A percentile compares a stretch with the other conserved stretches of the same genome.
Conservation (phyloP, 768 basidiomycete genomes). For the Boletus sensibilis region DNA sequence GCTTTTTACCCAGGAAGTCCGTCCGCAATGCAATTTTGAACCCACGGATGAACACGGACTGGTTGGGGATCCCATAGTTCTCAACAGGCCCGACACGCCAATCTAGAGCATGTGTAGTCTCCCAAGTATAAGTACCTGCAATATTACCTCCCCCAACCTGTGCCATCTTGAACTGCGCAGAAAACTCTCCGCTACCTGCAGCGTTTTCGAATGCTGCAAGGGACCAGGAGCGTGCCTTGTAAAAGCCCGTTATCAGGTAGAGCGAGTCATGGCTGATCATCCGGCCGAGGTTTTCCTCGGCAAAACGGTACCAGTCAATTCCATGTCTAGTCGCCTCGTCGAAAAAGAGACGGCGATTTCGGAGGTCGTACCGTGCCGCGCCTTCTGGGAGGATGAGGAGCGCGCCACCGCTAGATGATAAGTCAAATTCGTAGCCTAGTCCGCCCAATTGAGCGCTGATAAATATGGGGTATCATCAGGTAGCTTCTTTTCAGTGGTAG, state of each 20-base stretch:
- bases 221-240: constrained; percentile 26
- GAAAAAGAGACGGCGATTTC: constrained; percentile 17
- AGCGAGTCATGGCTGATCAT: constrained; percentile 18
- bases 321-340: constrained; percentile 21
- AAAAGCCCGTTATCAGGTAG: constrained; percentile 24
- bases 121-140: constrained; percentile 10
- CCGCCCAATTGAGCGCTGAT: background rate
- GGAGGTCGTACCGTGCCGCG: constrained; percentile 21
- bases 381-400: constrained; percentile 35
- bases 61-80: constrained; percentile 11
- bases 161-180: constrained; percentile 7
- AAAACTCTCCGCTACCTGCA: background rate
- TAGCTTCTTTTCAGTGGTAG: background rate
- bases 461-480: background rate
- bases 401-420: constrained; percentile 27
- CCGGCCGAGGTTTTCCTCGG: constrained; percentile 8
- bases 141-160: background rate
- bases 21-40: constrained; percentile 22
- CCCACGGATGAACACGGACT: constrained; percentile 29
- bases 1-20: background rate
- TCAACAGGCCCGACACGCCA: constrained; percentile 11
- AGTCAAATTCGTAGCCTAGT: constrained; percentile 5
- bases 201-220: constrained; percentile 17
- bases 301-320: constrained; percentile 28
- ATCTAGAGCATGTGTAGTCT: constrained; percentile 3